phyloP scores from a whole-genome alignment of 768 basidiomycete genomes.

The Leccinum variicolor region DNA sequence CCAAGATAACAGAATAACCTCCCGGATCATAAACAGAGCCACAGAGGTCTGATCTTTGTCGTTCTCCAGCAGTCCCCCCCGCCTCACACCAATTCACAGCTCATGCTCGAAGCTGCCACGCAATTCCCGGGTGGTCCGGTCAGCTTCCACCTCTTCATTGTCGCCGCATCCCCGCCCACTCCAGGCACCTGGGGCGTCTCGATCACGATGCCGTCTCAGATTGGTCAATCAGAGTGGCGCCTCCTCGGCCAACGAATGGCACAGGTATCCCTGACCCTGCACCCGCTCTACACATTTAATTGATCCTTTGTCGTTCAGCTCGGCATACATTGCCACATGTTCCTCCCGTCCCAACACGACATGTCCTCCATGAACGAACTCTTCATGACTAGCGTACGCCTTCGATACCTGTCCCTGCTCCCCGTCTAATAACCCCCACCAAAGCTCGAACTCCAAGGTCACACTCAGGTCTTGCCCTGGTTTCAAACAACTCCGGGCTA shows the following conservation, averaged over 20 bases:
- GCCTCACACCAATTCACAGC: constrained; percentile 9
- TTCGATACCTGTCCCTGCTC: neutral
- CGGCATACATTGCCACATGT: constrained; percentile 56
- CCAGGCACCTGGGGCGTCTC: constrained; percentile 28
- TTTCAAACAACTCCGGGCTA: constrained; percentile 39
- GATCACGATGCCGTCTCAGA: constrained; percentile 25
- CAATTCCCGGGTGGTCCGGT: constrained; percentile 32
- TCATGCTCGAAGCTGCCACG: constrained; percentile 29
- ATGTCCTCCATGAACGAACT: constrained; percentile 45
- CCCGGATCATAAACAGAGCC: constrained; percentile 39
- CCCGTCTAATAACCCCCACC: constrained; percentile 1
- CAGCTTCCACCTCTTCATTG: constrained; percentile 50
- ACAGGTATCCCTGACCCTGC: constrained; percentile 35
- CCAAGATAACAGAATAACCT: constrained; percentile 43
- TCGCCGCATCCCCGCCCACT: constrained; percentile 47
- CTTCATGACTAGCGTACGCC: constrained; percentile 45
- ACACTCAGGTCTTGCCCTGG: constrained; percentile 31
- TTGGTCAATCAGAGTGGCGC: constrained; percentile 38
- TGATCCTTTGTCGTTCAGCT: constrained; percentile 37
- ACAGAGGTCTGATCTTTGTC: constrained; percentile 41
- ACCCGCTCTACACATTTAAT: constrained; percentile 1
- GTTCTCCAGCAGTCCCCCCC: neutral
- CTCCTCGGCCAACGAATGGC: constrained; percentile 42
- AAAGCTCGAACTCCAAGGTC: constrained; percentile 26
- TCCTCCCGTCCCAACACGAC: constrained; percentile 45